Evolutionary conservation across 768 basidiomycete species (phyloP).

Genomic region (Boletus pseudo-olivaceus): DNA sequence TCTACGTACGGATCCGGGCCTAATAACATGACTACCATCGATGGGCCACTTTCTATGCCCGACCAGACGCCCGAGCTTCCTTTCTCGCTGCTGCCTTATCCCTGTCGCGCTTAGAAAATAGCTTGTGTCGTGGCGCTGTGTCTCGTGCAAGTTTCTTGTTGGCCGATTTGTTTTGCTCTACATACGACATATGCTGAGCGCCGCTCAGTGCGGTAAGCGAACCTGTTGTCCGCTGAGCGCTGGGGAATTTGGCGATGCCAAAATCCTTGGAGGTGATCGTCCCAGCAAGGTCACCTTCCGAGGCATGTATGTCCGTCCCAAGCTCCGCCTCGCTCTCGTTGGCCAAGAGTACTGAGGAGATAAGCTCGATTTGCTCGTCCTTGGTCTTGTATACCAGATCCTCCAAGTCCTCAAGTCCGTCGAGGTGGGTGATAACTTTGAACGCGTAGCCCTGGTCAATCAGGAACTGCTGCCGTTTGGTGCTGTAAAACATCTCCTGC

Average conservation of each 20-base stretch:
- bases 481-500: constrained; percentile 99
- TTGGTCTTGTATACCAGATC: constrained; percentile 89
- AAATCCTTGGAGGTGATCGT: constrained; percentile 86
- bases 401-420: constrained; percentile 81
- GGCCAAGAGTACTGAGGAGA: constrained; percentile 88
- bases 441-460: constrained; percentile 99
- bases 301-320: constrained; percentile 77
- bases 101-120: constrained; percentile 82
- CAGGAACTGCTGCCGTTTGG: constrained; percentile 97
- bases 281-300: constrained; percentile 81
- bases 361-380: constrained; percentile 93
- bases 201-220: constrained; percentile 83
- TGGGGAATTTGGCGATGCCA: constrained; percentile 61
- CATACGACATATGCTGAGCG: constrained; percentile 88
- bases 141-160: constrained; percentile 72
- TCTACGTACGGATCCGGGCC: neutral
- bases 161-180: constrained; percentile 87
- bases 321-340: constrained; percentile 90
- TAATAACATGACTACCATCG: constrained; percentile 6
- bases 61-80: constrained; percentile 36
- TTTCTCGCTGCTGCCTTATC: constrained; percentile 57
- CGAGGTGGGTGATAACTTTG: constrained; percentile 98
- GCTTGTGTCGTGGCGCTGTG: constrained; percentile 60
- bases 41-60: constrained; percentile 18
- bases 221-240: constrained; percentile 74